These are phyloP conservation scores for Stephanodiscus minutulus DNA, from an alignment of 108 stramenopile genomes.

Conservation along the genomic window DNA sequence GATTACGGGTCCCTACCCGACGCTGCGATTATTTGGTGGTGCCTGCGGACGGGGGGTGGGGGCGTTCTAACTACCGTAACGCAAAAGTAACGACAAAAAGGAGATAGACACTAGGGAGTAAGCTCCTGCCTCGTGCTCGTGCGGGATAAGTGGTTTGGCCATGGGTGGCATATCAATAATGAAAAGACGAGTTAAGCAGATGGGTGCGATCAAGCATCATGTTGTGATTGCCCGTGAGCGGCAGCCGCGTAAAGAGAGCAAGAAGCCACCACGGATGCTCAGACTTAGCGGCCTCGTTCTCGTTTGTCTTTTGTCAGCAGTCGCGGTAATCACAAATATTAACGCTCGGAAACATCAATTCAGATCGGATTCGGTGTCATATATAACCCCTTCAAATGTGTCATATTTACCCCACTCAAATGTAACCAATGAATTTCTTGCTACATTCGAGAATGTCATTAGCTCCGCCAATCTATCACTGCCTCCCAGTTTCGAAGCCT, in stretches of 20 bases:
- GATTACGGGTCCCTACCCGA: too few species aligned
- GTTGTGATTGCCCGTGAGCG: not conserved
- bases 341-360: not conserved
- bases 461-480: constrained; percentile 7
- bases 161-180: not conserved
- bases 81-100: too few species aligned
- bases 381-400: constrained; percentile 7
- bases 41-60: too few species aligned
- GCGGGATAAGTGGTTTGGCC: too few species aligned
- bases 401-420: constrained; percentile 8
- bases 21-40: too few species aligned
- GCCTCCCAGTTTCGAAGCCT: not conserved
- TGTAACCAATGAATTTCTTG: constrained; percentile 9
- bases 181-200: constrained; percentile 1
- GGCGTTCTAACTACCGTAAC: too few species aligned
- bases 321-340: not conserved
- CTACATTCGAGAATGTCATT: constrained; percentile 8
- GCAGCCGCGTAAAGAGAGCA: not conserved
- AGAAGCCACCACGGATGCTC: not conserved
- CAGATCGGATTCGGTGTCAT: not conserved
- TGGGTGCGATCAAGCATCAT: not conserved
- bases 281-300: not conserved
- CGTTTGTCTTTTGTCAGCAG: not conserved
- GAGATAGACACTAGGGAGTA: too few species aligned
- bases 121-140: too few species aligned